Evolutionary conservation across 495 filamentous ascomycete genomes (phyloP).

Genomic region (Hypoxylon rickii): DNA sequence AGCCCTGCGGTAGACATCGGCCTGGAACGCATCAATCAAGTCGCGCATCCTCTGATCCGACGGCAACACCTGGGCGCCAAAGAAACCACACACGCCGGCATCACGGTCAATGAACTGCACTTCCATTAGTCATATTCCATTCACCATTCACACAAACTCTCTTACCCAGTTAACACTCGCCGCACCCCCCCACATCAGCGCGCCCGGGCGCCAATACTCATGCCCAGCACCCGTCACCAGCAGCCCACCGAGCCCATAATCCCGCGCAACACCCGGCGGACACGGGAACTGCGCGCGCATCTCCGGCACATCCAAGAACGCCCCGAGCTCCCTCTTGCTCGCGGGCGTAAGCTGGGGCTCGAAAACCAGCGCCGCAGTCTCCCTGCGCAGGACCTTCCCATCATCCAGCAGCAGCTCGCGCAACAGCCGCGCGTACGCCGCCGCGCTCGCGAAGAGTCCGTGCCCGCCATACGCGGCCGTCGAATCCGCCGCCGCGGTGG

Average conservation of each 20-base stretch:
- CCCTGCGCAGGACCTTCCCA: constrained; percentile 32
- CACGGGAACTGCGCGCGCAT: constrained; percentile 36
- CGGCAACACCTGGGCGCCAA: constrained; percentile 38
- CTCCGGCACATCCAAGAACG: constrained; percentile 16
- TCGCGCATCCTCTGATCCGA: constrained; percentile 32
- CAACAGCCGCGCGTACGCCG: constrained; percentile 37
- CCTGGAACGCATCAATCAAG: constrained; percentile 41
- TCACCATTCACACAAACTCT: too few species aligned
- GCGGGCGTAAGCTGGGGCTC: constrained; percentile 31
- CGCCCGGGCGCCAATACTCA: constrained; percentile 34
- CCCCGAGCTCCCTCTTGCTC: constrained; percentile 20
- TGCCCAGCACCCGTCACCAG: constrained; percentile 32
- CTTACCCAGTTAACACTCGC: constrained; percentile 36
- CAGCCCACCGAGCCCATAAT: constrained; percentile 41
- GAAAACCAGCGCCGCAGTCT: constrained; percentile 40
- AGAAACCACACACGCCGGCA: constrained; percentile 38
- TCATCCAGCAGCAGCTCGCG: constrained; percentile 40
- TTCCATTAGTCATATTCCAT: neutral
- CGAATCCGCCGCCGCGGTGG: constrained; percentile 13
- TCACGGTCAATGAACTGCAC: neutral
- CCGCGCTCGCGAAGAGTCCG: constrained; percentile 32
- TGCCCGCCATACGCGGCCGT: constrained; percentile 38
- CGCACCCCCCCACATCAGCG: constrained; percentile 44
- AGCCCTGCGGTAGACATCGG: constrained; percentile 31
- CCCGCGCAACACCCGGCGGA: constrained; percentile 32